These are phyloP conservation scores for Pistacia atlantica DNA, from an alignment of 345 rosid species.

Conservation along the genomic window DNA sequence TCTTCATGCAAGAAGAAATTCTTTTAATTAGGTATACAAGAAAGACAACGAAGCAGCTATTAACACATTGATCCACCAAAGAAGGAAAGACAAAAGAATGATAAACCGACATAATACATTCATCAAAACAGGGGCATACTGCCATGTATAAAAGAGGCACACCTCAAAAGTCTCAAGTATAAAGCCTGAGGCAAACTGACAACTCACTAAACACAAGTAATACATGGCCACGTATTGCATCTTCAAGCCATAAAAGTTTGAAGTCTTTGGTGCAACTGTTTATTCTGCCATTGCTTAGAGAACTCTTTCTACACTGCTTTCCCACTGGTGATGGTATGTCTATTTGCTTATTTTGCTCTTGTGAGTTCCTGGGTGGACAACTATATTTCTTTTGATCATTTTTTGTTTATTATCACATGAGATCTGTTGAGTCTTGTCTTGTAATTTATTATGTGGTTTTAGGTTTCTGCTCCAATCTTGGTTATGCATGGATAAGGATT, in stretches of 20 bases:
- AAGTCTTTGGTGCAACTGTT: conserved; percentile 42
- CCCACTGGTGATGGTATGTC: conserved; percentile 41
- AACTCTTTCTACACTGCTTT: conserved; percentile 52
- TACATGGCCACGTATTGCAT: conserved; percentile 38
- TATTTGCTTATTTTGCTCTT: conserved; percentile 14
- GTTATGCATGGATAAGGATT: conserved; percentile 69
- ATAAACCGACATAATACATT: background rate
- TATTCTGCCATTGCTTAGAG: conserved; percentile 58
- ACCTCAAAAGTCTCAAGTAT: background rate
- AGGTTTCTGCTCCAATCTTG: conserved; percentile 56
- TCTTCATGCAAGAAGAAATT: conserved; percentile 42
- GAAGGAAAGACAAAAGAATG: background rate
- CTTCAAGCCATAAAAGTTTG: conserved; percentile 65
- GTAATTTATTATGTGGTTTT: background rate
- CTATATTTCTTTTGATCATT: background rate
- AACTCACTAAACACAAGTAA: background rate
- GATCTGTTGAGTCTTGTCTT: conserved; percentile 15
- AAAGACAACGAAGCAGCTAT: background rate
- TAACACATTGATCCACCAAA: background rate
- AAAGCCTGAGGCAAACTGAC: background rate
- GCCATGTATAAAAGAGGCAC: background rate
- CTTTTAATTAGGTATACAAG: conserved; percentile 8
- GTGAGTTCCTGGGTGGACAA: conserved; percentile 9
- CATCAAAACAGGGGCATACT: background rate
- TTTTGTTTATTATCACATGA: background rate